Percentiles rank a stretch among this genome's conserved stretches.
Evolutionary conservation across 2,329 filamentous ascomycete species (phyloP).

Genomic region (Phaeosphaeria sp.): DNA sequence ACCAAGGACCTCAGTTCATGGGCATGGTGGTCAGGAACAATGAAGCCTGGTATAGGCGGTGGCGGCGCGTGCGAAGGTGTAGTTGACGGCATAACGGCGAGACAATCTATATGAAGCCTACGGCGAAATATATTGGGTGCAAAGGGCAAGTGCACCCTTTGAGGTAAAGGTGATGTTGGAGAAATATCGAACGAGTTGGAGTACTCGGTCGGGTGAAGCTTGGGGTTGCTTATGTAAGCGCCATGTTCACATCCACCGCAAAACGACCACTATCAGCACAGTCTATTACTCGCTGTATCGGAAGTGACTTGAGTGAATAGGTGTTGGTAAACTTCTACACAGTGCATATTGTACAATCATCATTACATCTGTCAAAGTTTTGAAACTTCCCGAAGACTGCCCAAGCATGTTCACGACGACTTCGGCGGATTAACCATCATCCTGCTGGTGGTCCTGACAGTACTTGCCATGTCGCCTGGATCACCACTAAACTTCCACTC

Average conservation of each 20-base stretch:
- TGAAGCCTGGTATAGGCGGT: conserved; percentile 45
- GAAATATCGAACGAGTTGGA: background rate
- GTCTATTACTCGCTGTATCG: background rate
- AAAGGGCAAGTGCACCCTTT: background rate
- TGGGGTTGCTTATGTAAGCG: background rate
- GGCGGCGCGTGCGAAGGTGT: conserved; percentile 31
- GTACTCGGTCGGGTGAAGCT: background rate
- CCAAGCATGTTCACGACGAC: background rate
- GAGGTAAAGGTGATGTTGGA: background rate
- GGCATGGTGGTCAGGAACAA: conserved; percentile 29
- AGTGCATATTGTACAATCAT: background rate
- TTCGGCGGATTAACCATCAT: conserved; percentile 17
- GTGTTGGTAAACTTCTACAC: background rate
- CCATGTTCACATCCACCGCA: background rate
- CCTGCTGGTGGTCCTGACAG: conserved; percentile 33
- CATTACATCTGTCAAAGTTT: background rate
- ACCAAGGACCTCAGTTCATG: conserved; percentile 73
- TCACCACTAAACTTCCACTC: conserved; percentile 58
- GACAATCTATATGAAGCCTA: background rate
- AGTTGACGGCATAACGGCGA: conserved; percentile 25
- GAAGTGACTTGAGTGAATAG: background rate
- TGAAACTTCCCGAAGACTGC: background rate
- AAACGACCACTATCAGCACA: background rate
- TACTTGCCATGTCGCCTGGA: conserved; percentile 46
- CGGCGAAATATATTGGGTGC: background rate